Evolutionary conservation across 108 stramenopile species (phyloP), one percentile per base, ranked within the genome.

Genomic region (Pseudonitzschia multiseries): DNA sequence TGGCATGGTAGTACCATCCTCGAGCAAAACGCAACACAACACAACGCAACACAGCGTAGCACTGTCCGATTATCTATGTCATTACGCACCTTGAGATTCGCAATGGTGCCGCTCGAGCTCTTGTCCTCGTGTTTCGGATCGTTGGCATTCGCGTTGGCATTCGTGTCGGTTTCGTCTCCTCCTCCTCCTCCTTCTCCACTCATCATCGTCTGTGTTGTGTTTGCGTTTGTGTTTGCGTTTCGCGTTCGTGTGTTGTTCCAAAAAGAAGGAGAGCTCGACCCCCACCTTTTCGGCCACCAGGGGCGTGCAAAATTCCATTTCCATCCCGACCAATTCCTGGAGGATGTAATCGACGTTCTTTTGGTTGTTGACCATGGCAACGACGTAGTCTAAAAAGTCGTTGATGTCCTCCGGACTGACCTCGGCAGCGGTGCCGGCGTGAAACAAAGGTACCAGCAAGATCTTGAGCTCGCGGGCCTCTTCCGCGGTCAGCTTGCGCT

Each of bases 351-450:
- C 65, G 0, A 85, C 81, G 56, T 48, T 46, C 68, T 90, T 93
- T 13, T 79, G 72, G 71, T 93, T 93, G 53, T 81, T 82, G 54
- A 93, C 72, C 89, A 93, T 90, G 42, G 88, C 85, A 33, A 89
- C 72, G 0, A 81, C 79, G 51, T 90, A 93, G 62, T 90, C 88
- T 52, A 93, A 27, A 51, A 93, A 76, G 69, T 93, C 92, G 0
- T 70, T 63, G 0, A 88, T 84, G 70, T 93, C 92, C 29, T 85
- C 82, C n/a, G 53, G 60, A 10, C 8, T 10, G 6, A 42, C 42
- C 57, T 71, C 74, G 17, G 44, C 13, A 21, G 18, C 57, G 28
- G 43, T 46, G 27, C 44, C 44, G 4, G 69, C 26, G 54, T 71
- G 57, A 41, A 84, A 79, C 28, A 69, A 75, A 29, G 80, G 80